phyloP scores from a whole-genome alignment of 2,329 filamentous ascomycete species.

The Aspergillus fumigatus region DNA sequence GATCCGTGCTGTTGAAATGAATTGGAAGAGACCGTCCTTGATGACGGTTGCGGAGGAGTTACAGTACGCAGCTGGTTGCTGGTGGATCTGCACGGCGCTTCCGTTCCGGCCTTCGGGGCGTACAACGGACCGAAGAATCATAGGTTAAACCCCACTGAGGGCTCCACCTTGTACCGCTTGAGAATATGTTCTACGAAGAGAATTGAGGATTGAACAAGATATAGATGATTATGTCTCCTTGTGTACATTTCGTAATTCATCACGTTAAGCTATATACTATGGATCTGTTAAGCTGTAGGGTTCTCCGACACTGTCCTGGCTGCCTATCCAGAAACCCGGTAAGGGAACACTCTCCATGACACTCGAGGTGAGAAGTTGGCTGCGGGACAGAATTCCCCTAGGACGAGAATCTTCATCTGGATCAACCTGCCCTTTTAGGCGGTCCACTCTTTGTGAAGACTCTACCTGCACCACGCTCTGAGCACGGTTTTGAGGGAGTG shows the following conservation, averaged over 20 bases:
- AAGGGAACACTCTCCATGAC: slow-evolving; percentile 42
- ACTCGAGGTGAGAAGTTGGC: slow-evolving; percentile 38
- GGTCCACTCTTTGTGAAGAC: slow-evolving; percentile 37
- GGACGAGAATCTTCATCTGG: slow-evolving; percentile 11
- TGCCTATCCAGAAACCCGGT: slow-evolving; percentile 36
- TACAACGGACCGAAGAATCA: background rate
- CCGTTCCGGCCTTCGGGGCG: background rate
- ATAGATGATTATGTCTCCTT: background rate
- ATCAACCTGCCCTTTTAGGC: slow-evolving; percentile 10
- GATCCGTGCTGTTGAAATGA: background rate
- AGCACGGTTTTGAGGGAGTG: slow-evolving; percentile 15
- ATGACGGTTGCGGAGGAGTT: background rate
- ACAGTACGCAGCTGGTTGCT: background rate
- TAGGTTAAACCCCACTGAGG: background rate
- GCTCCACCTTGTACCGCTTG: background rate
- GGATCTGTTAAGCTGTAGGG: slow-evolving; percentile 30
- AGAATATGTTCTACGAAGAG: background rate
- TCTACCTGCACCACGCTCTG: slow-evolving; percentile 37
- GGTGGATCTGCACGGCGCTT: background rate
- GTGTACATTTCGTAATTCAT: background rate
- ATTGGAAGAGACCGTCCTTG: background rate
- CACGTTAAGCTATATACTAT: slow-evolving; percentile 5
- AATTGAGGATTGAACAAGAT: background rate
- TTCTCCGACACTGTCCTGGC: slow-evolving; percentile 36
- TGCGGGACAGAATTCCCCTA: slow-evolving; percentile 26